Percentiles rank a stretch among this genome's conserved stretches.
These are phyloP conservation scores for Rubroboletus pulcherrimus DNA, from an alignment of 768 basidiomycete species.

Conservation along the genomic window DNA sequence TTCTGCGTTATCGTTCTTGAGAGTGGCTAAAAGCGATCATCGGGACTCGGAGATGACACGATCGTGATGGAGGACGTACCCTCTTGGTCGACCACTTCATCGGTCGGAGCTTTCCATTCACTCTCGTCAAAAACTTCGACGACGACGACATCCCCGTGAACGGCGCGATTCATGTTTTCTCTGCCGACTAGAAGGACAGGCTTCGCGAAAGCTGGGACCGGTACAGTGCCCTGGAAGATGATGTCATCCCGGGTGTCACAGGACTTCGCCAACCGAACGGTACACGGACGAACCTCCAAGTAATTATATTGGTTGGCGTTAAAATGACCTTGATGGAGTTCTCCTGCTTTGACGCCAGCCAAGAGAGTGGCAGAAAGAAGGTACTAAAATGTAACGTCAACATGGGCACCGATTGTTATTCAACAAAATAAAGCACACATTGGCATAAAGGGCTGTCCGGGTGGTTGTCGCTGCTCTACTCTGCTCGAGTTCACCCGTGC, in stretches of 20 bases:
- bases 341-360: conserved; percentile 82
- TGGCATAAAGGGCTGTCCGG: conserved; percentile 65
- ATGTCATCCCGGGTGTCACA: not conserved
- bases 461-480: conserved; percentile 53
- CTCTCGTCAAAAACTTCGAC: conserved; percentile 82
- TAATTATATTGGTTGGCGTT: conserved; percentile 96
- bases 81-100: conserved; percentile 94
- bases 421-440: conserved; percentile 43
- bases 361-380: conserved; percentile 64
- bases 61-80: conserved; percentile 39
- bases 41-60: not conserved
- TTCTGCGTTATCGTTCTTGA: conserved; percentile 86
- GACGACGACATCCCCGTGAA: conserved; percentile 89
- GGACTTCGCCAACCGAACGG: not conserved
- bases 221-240: conserved; percentile 68
- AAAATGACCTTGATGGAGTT: conserved; percentile 90
- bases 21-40: conserved; percentile 48
- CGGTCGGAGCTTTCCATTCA: conserved; percentile 90
- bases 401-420: not conserved
- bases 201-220: conserved; percentile 67
- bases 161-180: conserved; percentile 93
- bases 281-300: conserved; percentile 59
- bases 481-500: conserved; percentile 59
- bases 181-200: conserved; percentile 83
- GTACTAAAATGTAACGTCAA: conserved; percentile 50